Percentiles rank a stretch among this genome's conserved stretches.
Conservation (phyloP, 768 basidiomycete genomes). For the Lactifluus volemus region DNA sequence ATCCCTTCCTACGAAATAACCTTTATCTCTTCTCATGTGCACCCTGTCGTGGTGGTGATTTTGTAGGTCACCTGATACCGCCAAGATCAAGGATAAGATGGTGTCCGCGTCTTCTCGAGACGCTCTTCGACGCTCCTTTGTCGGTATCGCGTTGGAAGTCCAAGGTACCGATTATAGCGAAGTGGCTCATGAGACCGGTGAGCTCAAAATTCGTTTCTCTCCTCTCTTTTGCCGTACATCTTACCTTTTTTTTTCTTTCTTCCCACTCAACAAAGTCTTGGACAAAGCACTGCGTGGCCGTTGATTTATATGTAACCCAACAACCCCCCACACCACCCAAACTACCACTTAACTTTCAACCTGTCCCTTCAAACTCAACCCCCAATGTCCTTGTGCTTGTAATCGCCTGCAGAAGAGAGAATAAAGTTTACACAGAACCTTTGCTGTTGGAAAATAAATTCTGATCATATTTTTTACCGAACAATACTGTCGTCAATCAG, state of each 20-base stretch:
- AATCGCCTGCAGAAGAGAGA: constrained; percentile 14
- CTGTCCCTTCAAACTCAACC: not conserved
- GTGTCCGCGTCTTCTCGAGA: constrained; percentile 83
- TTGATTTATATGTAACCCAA: constrained; percentile 4
- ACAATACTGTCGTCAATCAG: not conserved
- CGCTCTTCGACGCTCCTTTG: constrained; percentile 60
- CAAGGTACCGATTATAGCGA: constrained; percentile 79
- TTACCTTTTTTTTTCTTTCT: not conserved
- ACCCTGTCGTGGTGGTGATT: not conserved
- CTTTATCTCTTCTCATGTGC: no score
- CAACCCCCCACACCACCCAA: no score
- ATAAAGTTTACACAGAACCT: constrained; percentile 22
- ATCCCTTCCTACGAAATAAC: no score
- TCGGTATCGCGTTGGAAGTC: constrained; percentile 72
- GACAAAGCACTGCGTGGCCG: constrained; percentile 24
- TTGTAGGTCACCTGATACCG: constrained; percentile 74
- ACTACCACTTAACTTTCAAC: not conserved
- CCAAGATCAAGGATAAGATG: constrained; percentile 91
- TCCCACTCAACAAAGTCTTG: constrained; percentile 17
- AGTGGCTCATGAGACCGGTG: constrained; percentile 62
- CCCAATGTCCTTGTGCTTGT: not conserved
- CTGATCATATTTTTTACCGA: constrained; percentile 2
- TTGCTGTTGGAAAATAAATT: constrained; percentile 20
- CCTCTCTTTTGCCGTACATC: not conserved
- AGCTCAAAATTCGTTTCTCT: constrained; percentile 20